Conservation (phyloP, 768 basidiomycete genomes). For the Fomitopsis pulvina region DNA sequence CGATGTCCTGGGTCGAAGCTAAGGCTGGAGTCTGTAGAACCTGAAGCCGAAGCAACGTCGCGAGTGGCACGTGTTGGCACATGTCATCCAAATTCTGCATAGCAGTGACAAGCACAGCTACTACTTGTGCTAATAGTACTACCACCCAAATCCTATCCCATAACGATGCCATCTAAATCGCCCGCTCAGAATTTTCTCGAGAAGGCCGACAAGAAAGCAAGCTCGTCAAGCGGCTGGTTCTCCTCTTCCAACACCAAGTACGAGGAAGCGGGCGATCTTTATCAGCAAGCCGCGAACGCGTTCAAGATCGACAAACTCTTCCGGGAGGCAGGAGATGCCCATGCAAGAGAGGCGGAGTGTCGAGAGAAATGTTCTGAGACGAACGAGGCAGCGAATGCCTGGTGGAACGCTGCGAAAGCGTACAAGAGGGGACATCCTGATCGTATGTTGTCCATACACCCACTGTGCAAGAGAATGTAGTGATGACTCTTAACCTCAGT, state of each 20-base stretch:
- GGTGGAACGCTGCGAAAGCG: conserved; percentile 96
- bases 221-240: conserved; percentile 83
- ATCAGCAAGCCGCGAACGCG: conserved; percentile 88
- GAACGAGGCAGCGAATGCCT: conserved; percentile 96
- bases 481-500: conserved; percentile 38
- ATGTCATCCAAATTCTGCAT: too few species aligned
- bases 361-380: conserved; percentile 80
- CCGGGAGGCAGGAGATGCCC: conserved; percentile 88
- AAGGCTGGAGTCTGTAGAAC: too few species aligned
- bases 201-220: conserved; percentile 90
- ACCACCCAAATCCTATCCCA: neutral
- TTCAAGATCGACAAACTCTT: conserved; percentile 91
- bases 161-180: conserved; percentile 65
- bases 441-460: conserved; percentile 40
- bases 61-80: too few species aligned
- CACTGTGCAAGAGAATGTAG: neutral
- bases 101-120: neutral
- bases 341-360: conserved; percentile 92
- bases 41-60: too few species aligned
- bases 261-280: conserved; percentile 95
- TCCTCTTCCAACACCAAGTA: conserved; percentile 75
- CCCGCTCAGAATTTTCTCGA: conserved; percentile 69
- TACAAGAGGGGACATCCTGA: conserved; percentile 88
- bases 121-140: too few species aligned
- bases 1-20: too few species aligned